Percentiles rank a stretch among this genome's conserved stretches.
phyloP scores from a whole-genome alignment of 495 filamentous ascomycete genomes.

The Hypoxylon rickii region DNA sequence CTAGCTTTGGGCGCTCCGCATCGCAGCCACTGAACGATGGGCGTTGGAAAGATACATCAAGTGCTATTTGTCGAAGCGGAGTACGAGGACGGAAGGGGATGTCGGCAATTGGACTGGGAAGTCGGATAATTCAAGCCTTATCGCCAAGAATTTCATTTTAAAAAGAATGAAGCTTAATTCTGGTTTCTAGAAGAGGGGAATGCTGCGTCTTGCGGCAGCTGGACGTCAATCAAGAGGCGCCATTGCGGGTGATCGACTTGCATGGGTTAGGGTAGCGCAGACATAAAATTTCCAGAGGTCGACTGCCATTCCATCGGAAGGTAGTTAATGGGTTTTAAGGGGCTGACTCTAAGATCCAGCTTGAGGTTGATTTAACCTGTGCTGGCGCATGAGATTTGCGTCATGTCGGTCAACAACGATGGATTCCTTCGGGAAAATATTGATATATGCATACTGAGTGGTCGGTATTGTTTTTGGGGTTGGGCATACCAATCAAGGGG shows the following conservation, averaged over 20 bases:
- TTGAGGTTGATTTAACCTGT: background rate
- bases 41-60: too few relatives aligned
- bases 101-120: conserved; percentile 26
- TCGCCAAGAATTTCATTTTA: conserved; percentile 27
- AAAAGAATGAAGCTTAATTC: conserved; percentile 30
- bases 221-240: background rate
- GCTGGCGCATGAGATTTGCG: conserved; percentile 4
- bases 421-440: too few relatives aligned
- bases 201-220: conserved; percentile 8
- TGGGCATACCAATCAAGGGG: too few relatives aligned
- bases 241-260: conserved; percentile 8
- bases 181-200: conserved; percentile 25
- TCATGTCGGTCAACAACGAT: too few relatives aligned
- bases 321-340: background rate
- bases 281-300: conserved; percentile 2
- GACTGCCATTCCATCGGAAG: conserved; percentile 5
- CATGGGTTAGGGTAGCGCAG: conserved; percentile 25
- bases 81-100: conserved; percentile 6
- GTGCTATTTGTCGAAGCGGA: conserved; percentile 24
- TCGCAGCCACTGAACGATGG: too few relatives aligned
- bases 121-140: conserved; percentile 36
- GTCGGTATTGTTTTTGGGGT: too few relatives aligned
- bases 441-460: too few relatives aligned
- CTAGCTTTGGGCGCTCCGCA: too few relatives aligned
- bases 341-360: background rate